These are phyloP conservation scores for Geranium brycei DNA, from an alignment of 345 rosid genomes.

Conservation along the genomic window DNA sequence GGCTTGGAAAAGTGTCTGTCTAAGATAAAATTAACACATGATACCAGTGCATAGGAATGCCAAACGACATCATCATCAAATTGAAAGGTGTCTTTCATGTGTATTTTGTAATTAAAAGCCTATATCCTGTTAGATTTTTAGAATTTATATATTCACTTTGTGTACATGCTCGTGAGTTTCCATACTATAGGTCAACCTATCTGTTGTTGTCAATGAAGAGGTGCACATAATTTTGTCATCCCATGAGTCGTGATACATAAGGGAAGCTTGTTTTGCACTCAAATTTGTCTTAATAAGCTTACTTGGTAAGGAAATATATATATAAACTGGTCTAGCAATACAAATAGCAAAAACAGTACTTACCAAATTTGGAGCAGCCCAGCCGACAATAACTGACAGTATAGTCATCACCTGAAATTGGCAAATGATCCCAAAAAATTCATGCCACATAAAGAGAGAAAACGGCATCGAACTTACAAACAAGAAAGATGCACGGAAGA, in stretches of 20 bases:
- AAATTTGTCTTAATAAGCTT: too few relatives aligned
- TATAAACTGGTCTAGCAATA: neutral
- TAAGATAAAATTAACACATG: neutral
- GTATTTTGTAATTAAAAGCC: neutral
- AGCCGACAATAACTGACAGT: conserved; percentile 15
- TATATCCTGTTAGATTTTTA: too few relatives aligned
- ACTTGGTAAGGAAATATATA: neutral
- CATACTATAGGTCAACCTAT: too few relatives aligned
- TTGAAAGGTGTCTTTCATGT: neutral
- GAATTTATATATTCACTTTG: too few relatives aligned
- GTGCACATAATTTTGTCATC: too few relatives aligned
- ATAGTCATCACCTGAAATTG: conserved; percentile 11
- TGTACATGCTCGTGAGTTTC: too few relatives aligned
- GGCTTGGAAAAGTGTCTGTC: neutral
- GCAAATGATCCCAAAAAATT: neutral
- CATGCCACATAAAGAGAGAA: neutral
- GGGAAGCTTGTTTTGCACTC: too few relatives aligned
- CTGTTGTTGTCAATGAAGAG: too few relatives aligned
- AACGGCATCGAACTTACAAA: neutral
- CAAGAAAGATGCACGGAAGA: neutral
- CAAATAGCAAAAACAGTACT: neutral
- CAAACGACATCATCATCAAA: neutral
- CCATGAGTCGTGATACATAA: too few relatives aligned
- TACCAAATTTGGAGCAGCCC: conserved; percentile 27
- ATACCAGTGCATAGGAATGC: too few relatives aligned